A percentile compares a stretch with the other conserved stretches of the same genome.
phyloP scores from a whole-genome alignment of 768 basidiomycete genomes.

The Daedaleopsis nitida region DNA sequence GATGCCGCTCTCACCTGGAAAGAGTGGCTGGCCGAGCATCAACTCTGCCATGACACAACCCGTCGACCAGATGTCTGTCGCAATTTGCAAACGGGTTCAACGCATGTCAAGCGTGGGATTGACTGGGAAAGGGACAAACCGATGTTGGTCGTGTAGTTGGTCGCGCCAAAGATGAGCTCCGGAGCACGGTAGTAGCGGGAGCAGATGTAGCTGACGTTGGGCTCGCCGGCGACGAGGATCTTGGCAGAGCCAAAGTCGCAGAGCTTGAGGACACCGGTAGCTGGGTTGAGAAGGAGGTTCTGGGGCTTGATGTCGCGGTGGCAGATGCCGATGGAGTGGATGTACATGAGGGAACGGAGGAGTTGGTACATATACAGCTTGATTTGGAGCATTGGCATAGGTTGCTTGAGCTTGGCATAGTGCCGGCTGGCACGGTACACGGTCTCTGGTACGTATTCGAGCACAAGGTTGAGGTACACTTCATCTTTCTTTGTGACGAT shows the following conservation, averaged over 20 bases:
- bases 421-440: slow-evolving; percentile 98
- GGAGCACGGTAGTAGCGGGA: slow-evolving; percentile 99
- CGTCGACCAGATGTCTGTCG: slow-evolving; percentile 96
- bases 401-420: slow-evolving; percentile 99
- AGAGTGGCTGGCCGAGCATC: slow-evolving; percentile 98
- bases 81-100: background rate
- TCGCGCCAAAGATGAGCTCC: slow-evolving; percentile 98
- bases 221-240: slow-evolving; percentile 96
- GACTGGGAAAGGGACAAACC: slow-evolving; percentile 52
- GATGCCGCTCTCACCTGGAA: slow-evolving; percentile 98
- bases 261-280: slow-evolving; percentile 94
- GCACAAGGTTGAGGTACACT: slow-evolving; percentile 98
- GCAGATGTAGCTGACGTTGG: slow-evolving; percentile 99
- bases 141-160: slow-evolving; percentile 99
- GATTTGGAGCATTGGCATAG: slow-evolving; percentile 99
- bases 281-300: slow-evolving; percentile 96
- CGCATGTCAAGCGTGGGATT: background rate
- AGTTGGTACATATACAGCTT: slow-evolving; percentile 99
- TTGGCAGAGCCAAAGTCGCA: slow-evolving; percentile 99
- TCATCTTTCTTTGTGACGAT: slow-evolving; percentile 83
- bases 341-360: slow-evolving; percentile 96
- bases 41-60: slow-evolving; percentile 99
- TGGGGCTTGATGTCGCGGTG: slow-evolving; percentile 99
- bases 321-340: slow-evolving; percentile 99
- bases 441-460: slow-evolving; percentile 99